Evolutionary conservation across 2,329 filamentous ascomycete species (phyloP).

Genomic region (Amphichorda felina): DNA sequence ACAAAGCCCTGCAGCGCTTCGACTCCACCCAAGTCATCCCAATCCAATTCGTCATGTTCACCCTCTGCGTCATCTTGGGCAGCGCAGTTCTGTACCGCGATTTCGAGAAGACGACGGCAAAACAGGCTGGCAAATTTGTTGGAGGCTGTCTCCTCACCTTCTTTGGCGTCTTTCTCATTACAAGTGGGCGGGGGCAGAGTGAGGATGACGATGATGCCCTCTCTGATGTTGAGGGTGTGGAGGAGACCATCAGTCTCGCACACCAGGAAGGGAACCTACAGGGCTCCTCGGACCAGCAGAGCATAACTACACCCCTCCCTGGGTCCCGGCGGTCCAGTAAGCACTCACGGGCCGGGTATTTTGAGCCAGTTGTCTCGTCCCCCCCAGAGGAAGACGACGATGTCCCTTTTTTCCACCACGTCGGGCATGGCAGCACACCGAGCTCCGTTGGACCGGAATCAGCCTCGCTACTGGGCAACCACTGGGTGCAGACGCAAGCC

Average conservation of each 20-base stretch:
- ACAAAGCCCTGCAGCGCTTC: conserved; percentile 77
- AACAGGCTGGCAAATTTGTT: conserved; percentile 73
- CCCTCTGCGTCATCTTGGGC: conserved; percentile 86
- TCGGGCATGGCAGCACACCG: conserved; percentile 11
- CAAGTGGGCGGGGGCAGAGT: conserved; percentile 58
- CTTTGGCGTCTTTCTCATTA: conserved; percentile 94
- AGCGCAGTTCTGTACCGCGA: conserved; percentile 90
- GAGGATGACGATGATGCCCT: conserved; percentile 45
- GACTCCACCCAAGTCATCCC: conserved; percentile 97
- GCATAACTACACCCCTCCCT: conserved; percentile 4
- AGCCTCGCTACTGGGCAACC: conserved; percentile 27
- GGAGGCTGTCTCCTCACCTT: conserved; percentile 89
- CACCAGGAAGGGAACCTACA: conserved; percentile 29
- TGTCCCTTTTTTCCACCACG: conserved; percentile 21
- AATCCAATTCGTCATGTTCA: conserved; percentile 95
- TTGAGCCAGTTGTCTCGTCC: conserved; percentile 23
- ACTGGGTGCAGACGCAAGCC: conserved; percentile 19
- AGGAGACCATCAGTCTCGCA: conserved; percentile 50
- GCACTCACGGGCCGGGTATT: conserved; percentile 32
- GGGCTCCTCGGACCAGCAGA: background rate
- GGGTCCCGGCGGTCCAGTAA: conserved; percentile 36
- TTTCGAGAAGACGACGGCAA: conserved; percentile 69
- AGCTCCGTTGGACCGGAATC: conserved; percentile 20
- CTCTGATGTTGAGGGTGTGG: conserved; percentile 44
- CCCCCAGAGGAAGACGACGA: conserved; percentile 22